A percentile compares a stretch with the other conserved stretches of the same genome.
These are phyloP conservation scores for Suillus weaverae DNA, from an alignment of 768 basidiomycete genomes.

Conservation along the genomic window DNA sequence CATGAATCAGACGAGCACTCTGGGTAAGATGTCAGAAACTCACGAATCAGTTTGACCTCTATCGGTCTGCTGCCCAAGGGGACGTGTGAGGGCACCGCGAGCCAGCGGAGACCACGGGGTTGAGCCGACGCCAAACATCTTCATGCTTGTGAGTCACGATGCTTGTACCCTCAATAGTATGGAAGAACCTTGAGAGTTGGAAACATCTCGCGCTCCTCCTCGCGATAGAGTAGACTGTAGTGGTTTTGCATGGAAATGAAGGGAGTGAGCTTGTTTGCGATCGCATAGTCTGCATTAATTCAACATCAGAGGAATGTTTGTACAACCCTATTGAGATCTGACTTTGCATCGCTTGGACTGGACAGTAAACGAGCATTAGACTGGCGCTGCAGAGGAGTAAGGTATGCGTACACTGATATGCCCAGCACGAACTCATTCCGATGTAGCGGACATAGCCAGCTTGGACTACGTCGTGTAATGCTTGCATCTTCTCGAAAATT, in stretches of 20 bases:
- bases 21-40: neutral
- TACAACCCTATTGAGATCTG: slow-evolving; percentile 8
- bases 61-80: slow-evolving; percentile 30
- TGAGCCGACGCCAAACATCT: slow-evolving; percentile 43
- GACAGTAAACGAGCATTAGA: neutral
- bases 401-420: slow-evolving; percentile 36
- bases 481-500: slow-evolving; percentile 38
- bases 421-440: slow-evolving; percentile 43
- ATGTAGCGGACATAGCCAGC: slow-evolving; percentile 49
- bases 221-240: slow-evolving; percentile 55
- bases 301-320: neutral
- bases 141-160: slow-evolving; percentile 2
- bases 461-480: slow-evolving; percentile 50
- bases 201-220: slow-evolving; percentile 63
- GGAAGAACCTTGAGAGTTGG: slow-evolving; percentile 40
- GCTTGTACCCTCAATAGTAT: neutral
- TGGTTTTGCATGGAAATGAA: slow-evolving; percentile 70
- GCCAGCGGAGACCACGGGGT: slow-evolving; percentile 48
- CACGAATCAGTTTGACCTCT: slow-evolving; percentile 28
- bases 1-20: slow-evolving; percentile 8
- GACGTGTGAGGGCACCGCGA: slow-evolving; percentile 36
- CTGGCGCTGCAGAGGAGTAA: neutral
- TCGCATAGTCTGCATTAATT: slow-evolving; percentile 35
- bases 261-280: slow-evolving; percentile 43
- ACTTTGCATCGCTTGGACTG: slow-evolving; percentile 44